Evolutionary conservation across 257 asterid genomes (phyloP), one percentile per base, ranked within the genome.

Genomic region (Osmanthus fragrans): DNA sequence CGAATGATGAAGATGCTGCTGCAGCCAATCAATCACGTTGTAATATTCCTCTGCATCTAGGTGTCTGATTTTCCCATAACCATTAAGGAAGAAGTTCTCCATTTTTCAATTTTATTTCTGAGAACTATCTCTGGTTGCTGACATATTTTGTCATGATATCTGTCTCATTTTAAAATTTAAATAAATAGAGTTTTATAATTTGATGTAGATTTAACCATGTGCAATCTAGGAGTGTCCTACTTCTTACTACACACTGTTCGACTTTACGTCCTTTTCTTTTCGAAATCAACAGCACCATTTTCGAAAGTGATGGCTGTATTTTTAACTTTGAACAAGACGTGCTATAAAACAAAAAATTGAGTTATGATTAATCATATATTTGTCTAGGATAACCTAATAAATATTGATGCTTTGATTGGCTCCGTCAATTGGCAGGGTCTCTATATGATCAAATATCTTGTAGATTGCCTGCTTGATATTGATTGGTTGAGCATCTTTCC

Each of bases 1-100:
- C 78, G 49, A 88, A 88, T 80, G 89, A 90, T 65, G 93, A 85
- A 49, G 96, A 87, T 73, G 94, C 81, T 73, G 91, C 86, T 77
- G 82, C 83, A 33, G 77, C 82, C 65, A 89, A 85, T 78, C 86
- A 81, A 65, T 84, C 96, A 45, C 87, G 86, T 37, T 73, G 85
- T 73, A 75, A 11, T 65, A 70, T 73, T 70, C 76, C 84, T 81
- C 72, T 83, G 76, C 87, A 49, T 72, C 88, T 84, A 76, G 93
- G 97, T 93, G 82, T 19, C 65, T 19, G 25, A 56, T 18, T 56
- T 5, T 2, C 3, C 27, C 4, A 56, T 56, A 56, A 18, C 27
- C 27, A 5, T 5, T n/a, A 56, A 56, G 65, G 27, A 56, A 19
- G 10, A 54, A 19, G 27, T 56, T 56, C 65, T 56, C 12, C 65